phyloP scores from a whole-genome alignment of 2,329 filamentous ascomycete genomes.

The Botrytis aclada region DNA sequence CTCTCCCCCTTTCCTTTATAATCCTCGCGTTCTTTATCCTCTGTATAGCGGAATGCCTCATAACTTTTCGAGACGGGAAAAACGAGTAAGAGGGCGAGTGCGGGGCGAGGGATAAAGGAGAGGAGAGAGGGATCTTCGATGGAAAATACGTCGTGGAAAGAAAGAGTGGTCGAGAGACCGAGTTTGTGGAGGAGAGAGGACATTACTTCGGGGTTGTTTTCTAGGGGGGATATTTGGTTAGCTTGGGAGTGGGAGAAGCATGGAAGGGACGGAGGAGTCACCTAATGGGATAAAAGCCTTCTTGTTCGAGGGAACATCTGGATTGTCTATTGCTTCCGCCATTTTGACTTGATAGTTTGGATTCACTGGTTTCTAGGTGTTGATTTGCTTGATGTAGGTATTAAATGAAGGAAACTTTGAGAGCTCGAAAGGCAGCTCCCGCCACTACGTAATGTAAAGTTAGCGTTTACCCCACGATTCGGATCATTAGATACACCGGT shows the following conservation, averaged over 20 bases:
- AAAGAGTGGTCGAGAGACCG: constrained; percentile 71
- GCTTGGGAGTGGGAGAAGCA: neutral
- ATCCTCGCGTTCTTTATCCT: constrained; percentile 62
- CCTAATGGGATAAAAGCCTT: constrained; percentile 39
- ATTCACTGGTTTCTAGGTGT: neutral
- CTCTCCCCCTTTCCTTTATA: constrained; percentile 65
- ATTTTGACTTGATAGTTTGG: neutral
- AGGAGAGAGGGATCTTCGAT: constrained; percentile 85
- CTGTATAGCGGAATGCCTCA: constrained; percentile 71
- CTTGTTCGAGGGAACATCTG: constrained; percentile 34
- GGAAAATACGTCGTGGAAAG: constrained; percentile 90
- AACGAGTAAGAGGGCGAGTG: constrained; percentile 85
- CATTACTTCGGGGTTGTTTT: constrained; percentile 87
- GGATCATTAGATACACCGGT: neutral
- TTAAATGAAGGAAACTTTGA: neutral
- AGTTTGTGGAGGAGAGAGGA: constrained; percentile 78
- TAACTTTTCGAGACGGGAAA: constrained; percentile 83
- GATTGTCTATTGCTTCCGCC: constrained; percentile 24
- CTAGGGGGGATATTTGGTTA: constrained; percentile 40
- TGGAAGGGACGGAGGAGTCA: constrained; percentile 17
- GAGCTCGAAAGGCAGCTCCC: too few species aligned
- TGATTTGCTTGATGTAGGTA: neutral
- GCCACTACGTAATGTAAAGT: neutral
- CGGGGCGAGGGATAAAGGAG: constrained; percentile 83
- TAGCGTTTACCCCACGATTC: neutral